These are phyloP conservation scores for Tetracladium marchalianum DNA, from an alignment of 495 filamentous ascomycete species.

Conservation along the genomic window DNA sequence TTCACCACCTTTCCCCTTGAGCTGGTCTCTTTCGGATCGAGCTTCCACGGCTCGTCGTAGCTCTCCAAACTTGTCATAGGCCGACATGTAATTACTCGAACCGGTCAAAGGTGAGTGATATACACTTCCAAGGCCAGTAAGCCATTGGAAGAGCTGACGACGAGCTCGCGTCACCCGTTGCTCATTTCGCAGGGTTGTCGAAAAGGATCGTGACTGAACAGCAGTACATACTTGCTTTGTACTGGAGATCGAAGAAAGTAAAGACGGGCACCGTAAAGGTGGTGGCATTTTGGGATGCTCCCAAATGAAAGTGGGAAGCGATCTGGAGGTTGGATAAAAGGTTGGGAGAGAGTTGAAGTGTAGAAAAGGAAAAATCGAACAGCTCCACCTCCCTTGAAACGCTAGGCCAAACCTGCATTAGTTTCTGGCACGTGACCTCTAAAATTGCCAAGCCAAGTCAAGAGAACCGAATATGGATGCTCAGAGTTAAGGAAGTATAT, in stretches of 20 bases:
- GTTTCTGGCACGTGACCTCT: no score
- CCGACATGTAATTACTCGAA: slow-evolving; percentile 20
- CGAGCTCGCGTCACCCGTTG: slow-evolving; percentile 8
- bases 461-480: no score
- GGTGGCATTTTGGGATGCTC: slow-evolving; percentile 12
- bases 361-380: no score
- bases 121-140: slow-evolving; percentile 8
- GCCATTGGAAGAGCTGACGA: slow-evolving; percentile 13
- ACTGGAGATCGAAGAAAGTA: slow-evolving; percentile 2
- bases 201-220: slow-evolving; percentile 13
- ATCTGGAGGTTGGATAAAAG: no score
- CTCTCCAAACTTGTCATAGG: slow-evolving; percentile 11
- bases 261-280: slow-evolving; percentile 11
- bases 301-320: no score
- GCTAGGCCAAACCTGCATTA: no score
- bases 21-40: not conserved
- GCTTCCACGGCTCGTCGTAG: slow-evolving; percentile 12
- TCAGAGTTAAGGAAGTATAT: no score
- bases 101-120: slow-evolving; percentile 10
- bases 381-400: no score
- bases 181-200: slow-evolving; percentile 8
- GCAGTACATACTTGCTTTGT: slow-evolving; percentile 10
- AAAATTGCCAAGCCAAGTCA: no score
- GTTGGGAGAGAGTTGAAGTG: no score
- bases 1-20: not conserved